These are phyloP conservation scores for Nelumbo lutea DNA, from an alignment of 164 flowering plant genomes.

Conservation along the genomic window DNA sequence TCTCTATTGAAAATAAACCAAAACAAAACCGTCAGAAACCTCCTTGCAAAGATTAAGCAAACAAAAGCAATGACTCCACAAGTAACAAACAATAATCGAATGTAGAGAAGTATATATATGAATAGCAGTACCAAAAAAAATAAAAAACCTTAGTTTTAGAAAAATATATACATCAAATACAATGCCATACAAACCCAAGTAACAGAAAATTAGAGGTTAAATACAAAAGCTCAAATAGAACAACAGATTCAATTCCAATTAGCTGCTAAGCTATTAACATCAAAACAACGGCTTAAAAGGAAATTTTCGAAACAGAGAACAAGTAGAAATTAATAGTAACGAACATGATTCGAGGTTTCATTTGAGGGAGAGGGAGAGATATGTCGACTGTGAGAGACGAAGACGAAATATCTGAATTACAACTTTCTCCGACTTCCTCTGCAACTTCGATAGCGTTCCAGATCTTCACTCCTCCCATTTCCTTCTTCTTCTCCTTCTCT, in stretches of 20 bases:
- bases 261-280: no score
- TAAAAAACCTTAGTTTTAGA: no score
- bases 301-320: background rate
- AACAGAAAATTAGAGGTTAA: no score
- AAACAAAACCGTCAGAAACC: background rate
- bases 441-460: conserved; percentile 54
- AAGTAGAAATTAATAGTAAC: conserved; percentile 13
- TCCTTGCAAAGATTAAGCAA: background rate
- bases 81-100: no score
- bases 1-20: conserved; percentile 36
- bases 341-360: conserved; percentile 66
- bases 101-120: no score
- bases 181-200: no score
- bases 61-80: no score
- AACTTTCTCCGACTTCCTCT: conserved; percentile 25
- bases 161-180: no score
- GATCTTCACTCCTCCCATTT: conserved; percentile 48
- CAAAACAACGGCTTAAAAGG: background rate
- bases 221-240: background rate
- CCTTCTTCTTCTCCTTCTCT: background rate
- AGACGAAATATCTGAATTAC: conserved; percentile 28
- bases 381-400: conserved; percentile 55
- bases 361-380: conserved; percentile 51
- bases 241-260: background rate
- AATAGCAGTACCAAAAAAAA: no score